phyloP scores from a whole-genome alignment of 129 eudicot species.

The Escallonia rubra region DNA sequence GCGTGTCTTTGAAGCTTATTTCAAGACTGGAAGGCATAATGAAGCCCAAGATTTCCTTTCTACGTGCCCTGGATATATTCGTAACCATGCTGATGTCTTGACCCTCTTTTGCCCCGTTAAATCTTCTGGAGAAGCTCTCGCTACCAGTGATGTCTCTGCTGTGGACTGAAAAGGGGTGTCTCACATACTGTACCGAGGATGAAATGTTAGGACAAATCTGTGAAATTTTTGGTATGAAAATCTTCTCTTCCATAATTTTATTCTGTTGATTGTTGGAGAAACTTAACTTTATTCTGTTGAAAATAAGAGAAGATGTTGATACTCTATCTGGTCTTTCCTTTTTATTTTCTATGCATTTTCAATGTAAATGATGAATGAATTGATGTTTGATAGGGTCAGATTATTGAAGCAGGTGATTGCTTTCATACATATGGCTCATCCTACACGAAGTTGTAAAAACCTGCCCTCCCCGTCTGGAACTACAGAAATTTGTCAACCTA shows the following conservation, averaged over 20 bases:
- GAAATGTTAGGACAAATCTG: slow-evolving; percentile 10
- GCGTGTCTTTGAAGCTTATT: slow-evolving; percentile 60
- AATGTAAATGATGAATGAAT: no score
- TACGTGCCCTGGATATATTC: slow-evolving; percentile 56
- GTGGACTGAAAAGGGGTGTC: slow-evolving; percentile 18
- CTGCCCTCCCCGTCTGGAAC: no score
- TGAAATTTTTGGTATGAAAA: slow-evolving; percentile 19
- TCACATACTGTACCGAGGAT: slow-evolving; percentile 4
- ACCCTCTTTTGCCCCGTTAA: slow-evolving; percentile 46
- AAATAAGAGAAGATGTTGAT: background rate
- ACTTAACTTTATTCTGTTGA: slow-evolving; percentile 14
- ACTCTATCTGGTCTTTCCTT: no score
- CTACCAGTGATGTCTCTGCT: slow-evolving; percentile 31
- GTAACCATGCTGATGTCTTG: slow-evolving; percentile 72
- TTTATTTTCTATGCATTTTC: no score
- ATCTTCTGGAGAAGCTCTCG: slow-evolving; percentile 23
- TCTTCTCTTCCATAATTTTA: slow-evolving; percentile 8
- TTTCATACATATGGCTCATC: no score
- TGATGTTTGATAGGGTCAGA: no score
- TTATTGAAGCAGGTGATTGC: no score
- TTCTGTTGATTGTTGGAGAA: slow-evolving; percentile 24
- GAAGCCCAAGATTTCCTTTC: slow-evolving; percentile 77
- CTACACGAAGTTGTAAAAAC: no score
- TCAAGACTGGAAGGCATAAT: slow-evolving; percentile 54
- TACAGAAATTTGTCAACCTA: no score